Evolutionary conservation across 2,329 filamentous ascomycete species (phyloP), one percentile per base, ranked within the genome.

Genomic region (Periconia macrospinosa): DNA sequence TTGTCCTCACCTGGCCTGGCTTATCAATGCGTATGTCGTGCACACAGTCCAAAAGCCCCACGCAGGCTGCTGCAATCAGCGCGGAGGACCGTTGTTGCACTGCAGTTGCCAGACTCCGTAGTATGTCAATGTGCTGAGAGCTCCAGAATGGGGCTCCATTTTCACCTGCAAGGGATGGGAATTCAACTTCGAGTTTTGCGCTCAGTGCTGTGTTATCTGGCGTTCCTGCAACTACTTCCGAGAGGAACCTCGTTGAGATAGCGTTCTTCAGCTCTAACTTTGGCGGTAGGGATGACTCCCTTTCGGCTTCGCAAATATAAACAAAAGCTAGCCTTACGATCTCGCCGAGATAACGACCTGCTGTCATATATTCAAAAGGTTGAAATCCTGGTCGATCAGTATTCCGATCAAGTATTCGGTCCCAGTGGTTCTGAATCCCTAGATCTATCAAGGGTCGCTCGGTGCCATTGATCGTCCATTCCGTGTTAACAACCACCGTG

Each of bases 311-410:
- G 52, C 63, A 72, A 63, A 89, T 87, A 65, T 90, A 86, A 41
- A 86, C 72, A 50, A 91, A 79, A 56, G 90, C 84, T 52, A 92
- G 78, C 23, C 89, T 85, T 20, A 88, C 86, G 11, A 92, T 82
- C 72, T 92, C 89, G 47, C 89, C 89, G 3, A 92, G 80, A 67
- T 92, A 92, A 41, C 89, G 81, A 2, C 89, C 89, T 2, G 89
- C 84, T 0, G 89, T 92, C 87, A 93, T 91, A 73, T 92, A 93
- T 68, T 94, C 90, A 18, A 93, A 83, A 0, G 90, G 89, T 60
- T 93, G 90, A 62, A 93, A 92, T 0, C 90, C 89, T 0, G 90
- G 88, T 7, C 78, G 79, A 62, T 90, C 86, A 61, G 86, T 87
- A 44, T 85, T 82, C 5, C 74, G 73, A 61, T 92, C 89, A 6